A percentile compares a stretch with the other conserved stretches of the same genome.
phyloP scores from a whole-genome alignment of 192 early-diverging fungal species.

The Kappamyces sp. region DNA sequence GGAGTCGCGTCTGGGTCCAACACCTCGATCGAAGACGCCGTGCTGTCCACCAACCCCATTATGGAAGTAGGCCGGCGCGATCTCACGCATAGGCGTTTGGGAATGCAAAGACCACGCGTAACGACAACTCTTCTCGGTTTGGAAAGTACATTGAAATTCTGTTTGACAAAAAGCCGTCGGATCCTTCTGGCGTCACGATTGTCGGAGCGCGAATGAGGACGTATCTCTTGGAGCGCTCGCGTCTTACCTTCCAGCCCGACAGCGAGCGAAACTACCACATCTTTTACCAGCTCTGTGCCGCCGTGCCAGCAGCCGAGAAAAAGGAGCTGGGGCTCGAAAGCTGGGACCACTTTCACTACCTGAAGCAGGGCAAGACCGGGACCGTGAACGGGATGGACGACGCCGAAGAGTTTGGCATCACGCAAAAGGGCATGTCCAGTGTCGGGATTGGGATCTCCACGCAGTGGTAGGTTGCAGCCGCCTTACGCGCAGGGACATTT shows the following conservation, averaged over 20 bases:
- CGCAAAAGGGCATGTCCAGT: conserved; percentile 74
- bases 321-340: conserved; percentile 75
- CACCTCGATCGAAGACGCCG: conserved; percentile 51
- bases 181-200: conserved; percentile 58
- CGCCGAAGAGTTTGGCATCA: conserved; percentile 83
- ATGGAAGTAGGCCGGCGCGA: conserved; percentile 64
- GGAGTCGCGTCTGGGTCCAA: no score
- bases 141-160: conserved; percentile 98
- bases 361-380: conserved; percentile 76
- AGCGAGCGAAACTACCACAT: conserved; percentile 98
- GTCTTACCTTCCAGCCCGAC: conserved; percentile 89
- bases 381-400: conserved; percentile 84
- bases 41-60: conserved; percentile 91
- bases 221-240: conserved; percentile 92
- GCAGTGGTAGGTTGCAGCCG: conserved; percentile 57
- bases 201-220: conserved; percentile 92
- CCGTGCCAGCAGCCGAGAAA: conserved; percentile 72
- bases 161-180: conserved; percentile 59
- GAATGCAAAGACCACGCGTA: conserved; percentile 98
- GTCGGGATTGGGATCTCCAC: conserved; percentile 76
- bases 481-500: conserved; percentile 52
- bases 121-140: conserved; percentile 97
- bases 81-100: conserved; percentile 68
- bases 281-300: conserved; percentile 97
- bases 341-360: conserved; percentile 75